A percentile compares a stretch with the other conserved stretches of the same genome.
phyloP scores from a whole-genome alignment of 2,329 filamentous ascomycete genomes.

The Aspergillus sergii region DNA sequence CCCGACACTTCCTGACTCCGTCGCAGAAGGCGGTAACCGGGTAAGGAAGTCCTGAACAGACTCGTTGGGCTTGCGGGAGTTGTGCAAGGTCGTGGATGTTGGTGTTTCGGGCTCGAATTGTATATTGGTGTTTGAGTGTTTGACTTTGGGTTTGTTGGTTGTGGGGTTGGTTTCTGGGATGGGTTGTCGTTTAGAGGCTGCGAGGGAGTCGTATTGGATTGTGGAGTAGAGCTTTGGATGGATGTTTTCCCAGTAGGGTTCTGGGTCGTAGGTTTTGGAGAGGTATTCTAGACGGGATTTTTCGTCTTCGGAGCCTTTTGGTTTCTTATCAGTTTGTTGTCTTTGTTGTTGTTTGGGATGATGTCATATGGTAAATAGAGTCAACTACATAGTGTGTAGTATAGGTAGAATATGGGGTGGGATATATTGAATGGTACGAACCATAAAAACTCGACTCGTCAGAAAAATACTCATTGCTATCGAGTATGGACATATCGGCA shows the following conservation, averaged over 20 bases:
- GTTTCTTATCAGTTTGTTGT: not conserved
- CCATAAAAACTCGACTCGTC: conserved; percentile 52
- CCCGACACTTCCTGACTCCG: conserved; percentile 30
- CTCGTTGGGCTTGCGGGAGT: not conserved
- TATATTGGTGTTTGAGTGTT: not conserved
- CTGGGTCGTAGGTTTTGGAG: conserved; percentile 54
- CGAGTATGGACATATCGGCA: not conserved
- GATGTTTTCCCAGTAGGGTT: conserved; percentile 52
- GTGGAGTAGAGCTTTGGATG: conserved; percentile 36
- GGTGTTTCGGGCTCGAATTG: not conserved
- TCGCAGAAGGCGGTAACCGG: not conserved
- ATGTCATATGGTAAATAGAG: not conserved
- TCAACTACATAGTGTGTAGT: not conserved
- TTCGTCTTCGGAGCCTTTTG: conserved; percentile 58
- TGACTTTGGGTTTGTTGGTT: not conserved
- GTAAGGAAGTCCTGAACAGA: not conserved
- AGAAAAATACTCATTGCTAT: conserved; percentile 34
- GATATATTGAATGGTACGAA: conserved; percentile 13
- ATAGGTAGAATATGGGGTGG: not conserved
- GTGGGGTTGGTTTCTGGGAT: not conserved
- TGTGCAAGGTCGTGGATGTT: not conserved
- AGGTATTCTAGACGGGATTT: conserved; percentile 53
- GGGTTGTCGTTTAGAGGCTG: not conserved
- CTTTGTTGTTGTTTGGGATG: not conserved
- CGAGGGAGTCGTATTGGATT: conserved; percentile 27